phyloP scores from a whole-genome alignment of 345 rosid species.

The Linum tenue region DNA sequence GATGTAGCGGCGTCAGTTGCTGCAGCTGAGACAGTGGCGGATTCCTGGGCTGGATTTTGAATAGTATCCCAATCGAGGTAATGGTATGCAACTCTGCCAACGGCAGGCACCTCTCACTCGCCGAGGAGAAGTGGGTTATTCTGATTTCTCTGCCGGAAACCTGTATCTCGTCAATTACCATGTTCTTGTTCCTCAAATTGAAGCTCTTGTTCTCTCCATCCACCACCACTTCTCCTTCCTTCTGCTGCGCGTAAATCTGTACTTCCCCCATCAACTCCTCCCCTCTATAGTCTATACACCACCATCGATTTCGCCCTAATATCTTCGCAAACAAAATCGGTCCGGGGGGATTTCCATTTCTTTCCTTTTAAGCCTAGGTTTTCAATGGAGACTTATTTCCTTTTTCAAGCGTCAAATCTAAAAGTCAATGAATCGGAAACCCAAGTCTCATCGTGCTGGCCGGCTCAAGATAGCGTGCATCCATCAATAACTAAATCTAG shows the following conservation, averaged over 20 bases:
- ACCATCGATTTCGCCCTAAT: slow-evolving; percentile 56
- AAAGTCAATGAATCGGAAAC: no score
- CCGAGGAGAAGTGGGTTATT: slow-evolving; percentile 50
- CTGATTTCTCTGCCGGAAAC: slow-evolving; percentile 51
- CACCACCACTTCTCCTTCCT: slow-evolving; percentile 17
- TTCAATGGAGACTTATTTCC: no score
- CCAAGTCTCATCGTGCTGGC: no score
- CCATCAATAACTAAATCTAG: no score
- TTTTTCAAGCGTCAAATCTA: no score
- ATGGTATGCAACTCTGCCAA: slow-evolving; percentile 82
- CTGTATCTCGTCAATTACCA: slow-evolving; percentile 36
- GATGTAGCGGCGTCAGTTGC: slow-evolving; percentile 36
- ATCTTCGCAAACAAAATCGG: no score
- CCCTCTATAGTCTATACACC: slow-evolving; percentile 38
- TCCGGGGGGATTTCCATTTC: neutral
- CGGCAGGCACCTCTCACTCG: slow-evolving; percentile 95
- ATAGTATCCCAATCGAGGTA: slow-evolving; percentile 64
- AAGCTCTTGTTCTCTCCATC: slow-evolving; percentile 22
- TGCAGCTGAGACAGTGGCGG: slow-evolving; percentile 23
- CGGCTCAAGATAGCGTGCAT: no score
- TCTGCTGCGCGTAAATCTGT: slow-evolving; percentile 43
- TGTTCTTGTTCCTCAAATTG: slow-evolving; percentile 19
- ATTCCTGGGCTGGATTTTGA: slow-evolving; percentile 77
- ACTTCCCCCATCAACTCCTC: slow-evolving; percentile 70
- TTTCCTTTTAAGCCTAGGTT: no score